Base-by-base conservation (phyloP, 768 basidiomycete species). In the Termitomyces sp. region DNA sequence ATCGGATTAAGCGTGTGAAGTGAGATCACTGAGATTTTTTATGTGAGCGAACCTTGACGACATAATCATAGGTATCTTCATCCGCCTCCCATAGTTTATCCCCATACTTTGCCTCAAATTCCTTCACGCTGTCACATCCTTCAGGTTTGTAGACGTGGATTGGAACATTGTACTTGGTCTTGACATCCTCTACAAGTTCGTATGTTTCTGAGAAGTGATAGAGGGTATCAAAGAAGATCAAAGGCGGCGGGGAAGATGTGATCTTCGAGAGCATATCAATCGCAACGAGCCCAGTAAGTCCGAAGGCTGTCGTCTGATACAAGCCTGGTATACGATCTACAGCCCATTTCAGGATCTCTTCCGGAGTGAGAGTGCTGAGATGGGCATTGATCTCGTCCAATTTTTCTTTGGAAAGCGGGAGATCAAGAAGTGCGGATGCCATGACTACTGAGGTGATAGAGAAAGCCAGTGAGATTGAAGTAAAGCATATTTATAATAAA, bases 131-230 rank as follows among this genome's bases (percentile, higher is more conserved):
- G 37, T 76, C 71, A 62, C 88, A 92, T 2, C 77, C 86, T 17
- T 81, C 79, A 9, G 97, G 96, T 61, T 79, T 87, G 76, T 85
- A 97, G 7, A 91, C 82, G 67, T 87, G 80, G 5, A 98, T 75
- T 3, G 80, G 79, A 39, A 84, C 76, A n/a, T 76, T 75, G 69
- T 98, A 99, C 58, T 77, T 82, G 62, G 77, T 69, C 65, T 86
- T 83, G 17, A 94, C 91, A n/a, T 86, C 84, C 37, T 87, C 82
- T 10, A 95, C 88, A 44, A 99, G 86, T 55, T 86, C 85, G 65
- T 97, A 88, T 5, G 96, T 98, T 74, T 98, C 92, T 3, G 78
- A 76, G 72, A 99, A 99, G 74, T 98, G 97, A 68, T 98, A 94
- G 14, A 98, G 78, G 0, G 97, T 98, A 74, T 99, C 95, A 68